These are phyloP conservation scores for Penicillium hesseltinei DNA, from an alignment of 2,329 filamentous ascomycete species.

Conservation along the genomic window DNA sequence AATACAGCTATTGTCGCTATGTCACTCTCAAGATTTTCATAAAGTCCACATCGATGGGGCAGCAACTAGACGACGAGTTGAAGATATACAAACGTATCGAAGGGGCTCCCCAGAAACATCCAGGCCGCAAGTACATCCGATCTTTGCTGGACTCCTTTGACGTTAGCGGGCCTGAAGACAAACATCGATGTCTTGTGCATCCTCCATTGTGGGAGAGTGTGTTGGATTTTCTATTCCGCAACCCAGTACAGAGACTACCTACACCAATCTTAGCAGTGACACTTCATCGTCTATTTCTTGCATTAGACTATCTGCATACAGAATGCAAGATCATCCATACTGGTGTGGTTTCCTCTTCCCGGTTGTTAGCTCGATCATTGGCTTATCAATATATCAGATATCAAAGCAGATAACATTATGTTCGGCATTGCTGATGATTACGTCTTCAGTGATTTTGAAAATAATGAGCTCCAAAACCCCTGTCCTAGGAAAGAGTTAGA, in stretches of 20 bases:
- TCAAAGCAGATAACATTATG: slow-evolving; percentile 52
- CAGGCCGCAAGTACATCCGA: slow-evolving; percentile 32
- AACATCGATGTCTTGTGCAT: slow-evolving; percentile 40
- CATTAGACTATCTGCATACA: slow-evolving; percentile 17
- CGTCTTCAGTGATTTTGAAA: slow-evolving; percentile 42
- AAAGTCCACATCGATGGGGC: slow-evolving; percentile 28
- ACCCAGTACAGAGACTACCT: slow-evolving; percentile 39
- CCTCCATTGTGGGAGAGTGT: slow-evolving; percentile 47
- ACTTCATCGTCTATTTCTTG: slow-evolving; percentile 16
- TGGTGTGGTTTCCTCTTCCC: background rate
- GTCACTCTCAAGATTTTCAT: slow-evolving; percentile 34
- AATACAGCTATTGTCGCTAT: slow-evolving; percentile 26
- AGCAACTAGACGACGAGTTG: slow-evolving; percentile 40
- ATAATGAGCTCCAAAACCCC: slow-evolving; percentile 30
- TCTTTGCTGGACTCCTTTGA: slow-evolving; percentile 30
- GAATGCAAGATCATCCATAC: slow-evolving; percentile 15
- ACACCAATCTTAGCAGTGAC: slow-evolving; percentile 4
- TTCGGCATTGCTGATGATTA: slow-evolving; percentile 43
- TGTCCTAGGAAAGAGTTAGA: slow-evolving; percentile 45
- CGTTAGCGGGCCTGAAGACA: slow-evolving; percentile 29
- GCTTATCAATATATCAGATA: slow-evolving; percentile 31
- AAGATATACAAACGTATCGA: slow-evolving; percentile 46
- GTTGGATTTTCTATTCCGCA: slow-evolving; percentile 40
- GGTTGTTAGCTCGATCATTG: background rate
- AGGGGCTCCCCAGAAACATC: slow-evolving; percentile 22